Base-by-base conservation (phyloP, 2,329 filamentous ascomycete genomes). In the Cercospora citrullina region DNA sequence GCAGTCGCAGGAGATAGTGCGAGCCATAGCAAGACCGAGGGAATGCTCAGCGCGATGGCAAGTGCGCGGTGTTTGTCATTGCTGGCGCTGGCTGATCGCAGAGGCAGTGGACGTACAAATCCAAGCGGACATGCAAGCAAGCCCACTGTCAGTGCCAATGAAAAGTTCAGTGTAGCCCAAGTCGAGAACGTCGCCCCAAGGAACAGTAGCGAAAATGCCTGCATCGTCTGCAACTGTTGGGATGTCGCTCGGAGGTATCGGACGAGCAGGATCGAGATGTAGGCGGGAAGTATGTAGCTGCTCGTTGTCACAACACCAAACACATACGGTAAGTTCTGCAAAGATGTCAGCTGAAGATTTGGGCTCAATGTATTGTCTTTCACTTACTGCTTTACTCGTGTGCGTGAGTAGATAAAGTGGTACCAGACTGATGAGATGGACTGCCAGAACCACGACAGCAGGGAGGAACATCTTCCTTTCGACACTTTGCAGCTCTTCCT, bases 101-200 rank as follows among this genome's bases (percentile, higher is more conserved):
- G 36, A 2, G 72, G 72, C 18, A 75, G 30, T 0, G 77, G 75
- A 7, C 81, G 84, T 18, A 90, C 83, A 77, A 97, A 97, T n/a
- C 89, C 90, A 14, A 98, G 83, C 0, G 94, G 94, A 3, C 87
- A 83, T 53, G 92, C 89, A 57, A 94, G 82, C 2, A 98, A 82
- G 42, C 95, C 95, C 61, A 97, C 84, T 42, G 97, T 84, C 77
- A 98, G 90, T 59, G 93, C 90, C 14, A 97, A 89, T 3, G 91
- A 93, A 84, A 99, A 99, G 81, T 99, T 99, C 62, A 99, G 87
- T 0, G 94, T 99, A 2, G 95, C 94, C 12, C 99, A 90, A 0
- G 94, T 91, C 12, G 94, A 94, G 71, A 99, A 88, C 75, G 93
- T 94, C 83, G 97, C 92, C 74, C 95, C 95, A 0, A 98, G 87